Evolutionary conservation across 1,139 yeast species (phyloP), one percentile per base, ranked within the genome.

Genomic region (Chernovozyma sophiae-reginae): DNA sequence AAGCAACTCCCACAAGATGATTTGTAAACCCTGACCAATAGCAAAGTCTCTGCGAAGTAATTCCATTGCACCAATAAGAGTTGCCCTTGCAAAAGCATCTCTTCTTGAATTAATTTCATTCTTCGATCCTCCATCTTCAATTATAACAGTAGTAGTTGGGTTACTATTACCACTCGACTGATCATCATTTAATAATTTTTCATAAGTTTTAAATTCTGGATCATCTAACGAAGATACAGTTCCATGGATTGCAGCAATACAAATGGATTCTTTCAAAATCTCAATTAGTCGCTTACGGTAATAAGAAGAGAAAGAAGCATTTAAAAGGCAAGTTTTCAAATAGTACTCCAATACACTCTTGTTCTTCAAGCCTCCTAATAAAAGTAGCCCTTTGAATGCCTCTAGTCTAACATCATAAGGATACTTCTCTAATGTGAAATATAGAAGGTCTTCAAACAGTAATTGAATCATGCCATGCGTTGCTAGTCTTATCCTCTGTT

Each of bases 351-450:
- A 53, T 4, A 87, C 67, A 18, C 70, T 66, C 13, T 65, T 58
- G 50, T 86, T 84, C 41, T 79, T 80, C 42, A 89, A 62, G 0
- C 94, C 97, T 10, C 97, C 97, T 26, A 86, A 63, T 4, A 75
- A 52, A 37, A 90, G 64, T 29, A 92, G 52, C 0, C 90, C 86
- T 38, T 74, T 74, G 53, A 85, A 83, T 0, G 96, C 92, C 32
- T 74, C 74, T 12, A 83, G 53, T 33, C 96, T 61, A 1, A 86
- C 72, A 24, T 78, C 81, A 33, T 66, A 56, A 22, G 73, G 62
- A 44, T 69, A 67, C 13, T 67, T 68, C 0, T 72, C 65, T 32
- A 67, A 64, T 0, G 95, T 82, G 41, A 71, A 78, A 33, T 64
- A 58, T 13, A 79, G 46, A 23, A 79, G 51, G 17, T 74, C 76